Evolutionary conservation across 345 rosid genomes (phyloP), one percentile per base, ranked within the genome.

Genomic region (Anastatica hierochuntica): DNA sequence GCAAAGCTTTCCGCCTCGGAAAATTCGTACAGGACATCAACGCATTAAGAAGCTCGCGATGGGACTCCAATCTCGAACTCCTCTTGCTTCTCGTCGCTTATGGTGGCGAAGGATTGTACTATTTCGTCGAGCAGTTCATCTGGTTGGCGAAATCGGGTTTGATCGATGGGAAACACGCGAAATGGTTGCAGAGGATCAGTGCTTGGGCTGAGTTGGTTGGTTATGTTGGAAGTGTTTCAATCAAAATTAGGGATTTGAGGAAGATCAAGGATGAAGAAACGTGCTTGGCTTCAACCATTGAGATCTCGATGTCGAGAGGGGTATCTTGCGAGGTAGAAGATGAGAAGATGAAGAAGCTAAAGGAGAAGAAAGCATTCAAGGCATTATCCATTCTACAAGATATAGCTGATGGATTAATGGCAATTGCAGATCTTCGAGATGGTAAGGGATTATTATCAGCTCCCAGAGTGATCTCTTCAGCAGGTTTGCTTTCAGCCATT

Each of bases 1-100:
- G 96, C 26, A 90, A 90, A 71, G 98, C 98, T 23, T 90, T 90
- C 61, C 89, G 95, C 33, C 80, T 90, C 10, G 96, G 96, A 0
- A 90, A 90, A 75, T 90, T 87, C 65, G 73, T 90, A 7, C 96
- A 90, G 55, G 96, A 84, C 68, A 61, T 84, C 31, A 90, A 87
- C 76, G 80, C 85, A 1, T 44, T 90, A 4, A 71, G 95, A 17
- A 55, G 35, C 60, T 76, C 92, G n/a, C n/a, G n/a, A n/a, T n/a
- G n/a, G n/a, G n/a, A n/a, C n/a, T n/a, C n/a, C n/a, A n/a, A n/a
- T n/a, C n/a, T n/a, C n/a, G n/a, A n/a, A n/a, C 27, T 24, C 27
- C 27, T 24, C 27, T 7, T 24, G 5, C 27, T 24, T 7, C 27
- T 24, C 27, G 5, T 50, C 17, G 42, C 97, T 1, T 90, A 83